Evolutionary conservation across 1,284 basidiomycete genomes (phyloP).

Genomic region (Termitomyces sp.): DNA sequence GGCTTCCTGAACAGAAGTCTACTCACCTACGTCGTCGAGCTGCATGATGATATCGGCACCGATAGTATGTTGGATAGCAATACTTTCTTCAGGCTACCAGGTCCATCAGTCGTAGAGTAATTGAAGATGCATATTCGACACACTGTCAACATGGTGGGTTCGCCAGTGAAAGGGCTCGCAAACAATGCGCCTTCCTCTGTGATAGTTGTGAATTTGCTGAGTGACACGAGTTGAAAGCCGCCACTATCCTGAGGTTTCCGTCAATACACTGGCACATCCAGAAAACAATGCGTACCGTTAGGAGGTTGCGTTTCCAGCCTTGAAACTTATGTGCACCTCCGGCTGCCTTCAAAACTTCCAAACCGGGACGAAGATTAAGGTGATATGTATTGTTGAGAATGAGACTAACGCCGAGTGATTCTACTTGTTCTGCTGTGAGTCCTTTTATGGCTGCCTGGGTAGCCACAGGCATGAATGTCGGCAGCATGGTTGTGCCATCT

Average conservation of each 20-base stretch:
- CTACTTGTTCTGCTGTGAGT: conserved; percentile 77
- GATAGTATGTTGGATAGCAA: conserved; percentile 80
- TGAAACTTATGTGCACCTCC: conserved; percentile 84
- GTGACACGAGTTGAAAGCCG: conserved; percentile 81
- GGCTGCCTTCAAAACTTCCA: conserved; percentile 60
- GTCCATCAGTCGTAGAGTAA: background rate
- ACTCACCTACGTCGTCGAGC: conserved; percentile 80
- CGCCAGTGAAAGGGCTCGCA: conserved; percentile 75
- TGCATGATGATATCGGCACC: conserved; percentile 92
- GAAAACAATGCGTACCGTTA: conserved; percentile 52
- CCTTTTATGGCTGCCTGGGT: conserved; percentile 87
- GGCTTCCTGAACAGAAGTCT: conserved; percentile 5
- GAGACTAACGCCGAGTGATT: conserved; percentile 71
- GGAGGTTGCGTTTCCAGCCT: conserved; percentile 76
- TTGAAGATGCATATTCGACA: conserved; percentile 16
- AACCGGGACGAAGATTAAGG: conserved; percentile 74
- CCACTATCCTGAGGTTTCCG: conserved; percentile 61
- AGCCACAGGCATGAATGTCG: conserved; percentile 88
- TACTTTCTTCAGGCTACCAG: conserved; percentile 79
- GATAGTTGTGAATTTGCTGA: conserved; percentile 78
- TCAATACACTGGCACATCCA: background rate
- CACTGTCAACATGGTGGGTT: conserved; percentile 81
- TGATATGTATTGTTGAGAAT: conserved; percentile 87
- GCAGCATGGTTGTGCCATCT: conserved; percentile 78
- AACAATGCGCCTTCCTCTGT: conserved; percentile 84